phyloP scores from a whole-genome alignment of 306 rosid species.

The Echinosophora koreensis region DNA sequence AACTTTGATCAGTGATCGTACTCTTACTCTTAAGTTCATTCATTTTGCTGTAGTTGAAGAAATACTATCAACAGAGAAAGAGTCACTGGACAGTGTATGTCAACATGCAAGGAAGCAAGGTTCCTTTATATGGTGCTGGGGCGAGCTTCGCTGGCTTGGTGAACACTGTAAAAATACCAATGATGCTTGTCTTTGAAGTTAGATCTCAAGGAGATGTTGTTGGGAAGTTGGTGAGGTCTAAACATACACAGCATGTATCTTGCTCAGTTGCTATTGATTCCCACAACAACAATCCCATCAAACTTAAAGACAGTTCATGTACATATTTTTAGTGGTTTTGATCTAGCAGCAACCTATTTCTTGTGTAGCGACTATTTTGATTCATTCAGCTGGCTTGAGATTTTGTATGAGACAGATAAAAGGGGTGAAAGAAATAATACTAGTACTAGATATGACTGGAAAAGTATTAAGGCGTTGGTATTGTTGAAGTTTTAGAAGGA shows the following conservation, averaged over 20 bases:
- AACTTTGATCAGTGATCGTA: conserved; percentile 15
- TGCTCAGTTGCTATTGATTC: conserved; percentile 63
- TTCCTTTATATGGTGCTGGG: conserved; percentile 88
- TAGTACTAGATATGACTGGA: background rate
- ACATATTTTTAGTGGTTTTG: conserved; percentile 51
- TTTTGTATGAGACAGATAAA: conserved; percentile 8
- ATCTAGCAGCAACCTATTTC: background rate
- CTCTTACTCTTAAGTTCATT: conserved; percentile 4
- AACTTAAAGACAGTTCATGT: conserved; percentile 62
- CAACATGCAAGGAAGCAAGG: conserved; percentile 72
- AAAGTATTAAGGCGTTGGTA: background rate
- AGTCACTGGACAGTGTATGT: conserved; percentile 55
- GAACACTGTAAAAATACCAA: conserved; percentile 59
- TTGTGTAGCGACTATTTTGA: conserved; percentile 32
- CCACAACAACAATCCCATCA: conserved; percentile 59
- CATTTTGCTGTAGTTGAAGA: conserved; percentile 64
- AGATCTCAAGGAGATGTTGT: conserved; percentile 66
- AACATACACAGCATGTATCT: conserved; percentile 56
- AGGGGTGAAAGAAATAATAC: background rate
- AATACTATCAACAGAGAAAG: conserved; percentile 78
- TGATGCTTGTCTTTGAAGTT: conserved; percentile 71
- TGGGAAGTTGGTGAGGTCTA: conserved; percentile 78
- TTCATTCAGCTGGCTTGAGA: conserved; percentile 27
- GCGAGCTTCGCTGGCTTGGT: conserved; percentile 60
- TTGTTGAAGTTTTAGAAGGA: background rate